Evolutionary conservation across 768 basidiomycete genomes (phyloP).

Genomic region (Rhizopogon sp.): DNA sequence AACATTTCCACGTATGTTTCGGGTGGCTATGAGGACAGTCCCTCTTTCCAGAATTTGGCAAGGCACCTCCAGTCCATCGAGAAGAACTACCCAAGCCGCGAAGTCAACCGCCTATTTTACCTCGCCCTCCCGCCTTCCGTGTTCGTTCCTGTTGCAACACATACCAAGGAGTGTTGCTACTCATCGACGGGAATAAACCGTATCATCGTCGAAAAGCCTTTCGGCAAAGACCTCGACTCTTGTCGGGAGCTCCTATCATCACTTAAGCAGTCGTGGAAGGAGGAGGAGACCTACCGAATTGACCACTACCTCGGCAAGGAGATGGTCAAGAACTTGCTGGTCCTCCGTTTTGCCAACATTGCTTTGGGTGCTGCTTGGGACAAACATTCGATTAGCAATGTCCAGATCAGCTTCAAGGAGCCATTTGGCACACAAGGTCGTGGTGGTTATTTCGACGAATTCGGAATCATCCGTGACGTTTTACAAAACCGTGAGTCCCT

Average conservation of each 20-base stretch:
- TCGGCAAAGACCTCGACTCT: conserved; percentile 90
- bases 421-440: conserved; percentile 99
- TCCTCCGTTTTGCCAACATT: conserved; percentile 92
- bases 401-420: conserved; percentile 99
- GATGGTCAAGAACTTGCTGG: conserved; percentile 99
- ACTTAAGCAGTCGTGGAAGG: conserved; percentile 85
- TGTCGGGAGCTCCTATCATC: conserved; percentile 71
- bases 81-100: conserved; percentile 53
- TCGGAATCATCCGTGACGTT: conserved; percentile 97
- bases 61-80: conserved; percentile 78
- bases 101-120: conserved; percentile 87
- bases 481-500: conserved; percentile 89
- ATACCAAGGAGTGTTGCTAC: conserved; percentile 82
- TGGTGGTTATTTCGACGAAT: conserved; percentile 99
- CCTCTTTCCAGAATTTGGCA: conserved; percentile 73
- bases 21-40: conserved; percentile 84
- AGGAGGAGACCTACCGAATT: conserved; percentile 98
- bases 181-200: conserved; percentile 69
- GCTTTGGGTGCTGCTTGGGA: conserved; percentile 89
- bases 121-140: conserved; percentile 97
- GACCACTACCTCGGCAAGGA: conserved; percentile 99
- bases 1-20: conserved; percentile 73
- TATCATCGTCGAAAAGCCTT: conserved; percentile 97
- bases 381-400: conserved; percentile 92
- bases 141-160: conserved; percentile 84